These are phyloP conservation scores for Xylaria intraflava DNA, from an alignment of 495 filamentous ascomycete genomes.

Conservation along the genomic window DNA sequence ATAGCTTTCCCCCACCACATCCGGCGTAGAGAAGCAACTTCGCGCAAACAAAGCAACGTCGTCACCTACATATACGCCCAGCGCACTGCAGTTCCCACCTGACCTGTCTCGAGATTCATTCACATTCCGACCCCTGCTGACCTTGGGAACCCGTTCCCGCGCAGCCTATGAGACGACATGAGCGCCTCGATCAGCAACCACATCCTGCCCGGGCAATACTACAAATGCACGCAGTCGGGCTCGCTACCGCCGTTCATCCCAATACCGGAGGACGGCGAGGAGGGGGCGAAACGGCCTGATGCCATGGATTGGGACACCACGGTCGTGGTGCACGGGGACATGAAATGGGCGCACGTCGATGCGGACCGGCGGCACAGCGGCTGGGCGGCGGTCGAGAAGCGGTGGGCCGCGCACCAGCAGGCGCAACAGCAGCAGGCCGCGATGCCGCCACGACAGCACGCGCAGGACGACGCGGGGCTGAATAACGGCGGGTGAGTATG, in stretches of 20 bases:
- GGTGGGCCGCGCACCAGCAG: constrained; percentile 15
- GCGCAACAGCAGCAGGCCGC: constrained; percentile 1
- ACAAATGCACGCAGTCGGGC: not conserved
- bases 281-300: not conserved
- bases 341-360: constrained; percentile 8
- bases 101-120: not conserved
- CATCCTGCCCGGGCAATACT: not conserved
- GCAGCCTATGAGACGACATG: not conserved
- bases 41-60: too few relatives aligned
- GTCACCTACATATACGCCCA: too few relatives aligned
- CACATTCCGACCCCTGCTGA: too few relatives aligned
- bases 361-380: constrained; percentile 22
- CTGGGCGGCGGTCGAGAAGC: constrained; percentile 23
- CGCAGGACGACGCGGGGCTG: not conserved
- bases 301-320: constrained; percentile 21
- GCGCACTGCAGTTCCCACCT: not conserved
- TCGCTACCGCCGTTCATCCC: not conserved
- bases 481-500: not conserved
- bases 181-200: not conserved
- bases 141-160: too few relatives aligned
- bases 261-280: too few relatives aligned
- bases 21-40: too few relatives aligned
- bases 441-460: not conserved
- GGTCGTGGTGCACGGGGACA: constrained; percentile 10
- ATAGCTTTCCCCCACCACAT: too few relatives aligned